These are phyloP conservation scores for Chamaecrista fasciculata DNA, from an alignment of 306 rosid genomes.

Conservation along the genomic window DNA sequence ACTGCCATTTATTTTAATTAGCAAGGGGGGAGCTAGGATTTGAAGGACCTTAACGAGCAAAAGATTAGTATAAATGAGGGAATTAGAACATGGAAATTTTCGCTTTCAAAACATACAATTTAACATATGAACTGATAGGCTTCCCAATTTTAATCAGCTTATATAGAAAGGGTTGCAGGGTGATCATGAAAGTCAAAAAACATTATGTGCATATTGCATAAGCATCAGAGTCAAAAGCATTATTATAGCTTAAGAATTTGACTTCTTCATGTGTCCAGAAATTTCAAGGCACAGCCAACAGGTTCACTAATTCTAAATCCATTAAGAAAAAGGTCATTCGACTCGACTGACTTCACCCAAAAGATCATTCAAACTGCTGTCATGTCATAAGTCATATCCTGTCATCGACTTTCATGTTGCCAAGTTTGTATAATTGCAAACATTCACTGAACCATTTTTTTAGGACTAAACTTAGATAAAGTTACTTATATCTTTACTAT, in stretches of 20 bases:
- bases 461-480: neutral
- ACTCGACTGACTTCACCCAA: neutral
- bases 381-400: neutral
- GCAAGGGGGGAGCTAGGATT: neutral
- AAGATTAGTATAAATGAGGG: neutral
- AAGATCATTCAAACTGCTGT: neutral
- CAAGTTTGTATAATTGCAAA: neutral
- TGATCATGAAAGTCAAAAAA: neutral
- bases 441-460: neutral
- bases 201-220: too few species aligned
- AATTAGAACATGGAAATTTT: neutral
- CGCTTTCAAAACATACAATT: neutral
- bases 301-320: neutral
- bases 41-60: neutral
- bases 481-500: too few species aligned
- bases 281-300: neutral
- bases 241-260: neutral
- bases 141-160: neutral
- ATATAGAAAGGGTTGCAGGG: neutral
- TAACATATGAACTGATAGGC: neutral
- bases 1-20: slow-evolving; percentile 9
- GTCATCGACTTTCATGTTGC: slow-evolving; percentile 2
- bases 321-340: neutral
- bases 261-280: neutral
- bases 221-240: too few species aligned